Conservation (phyloP, 129 eudicot genomes). For the Pseudognaphalium luteoalbum region DNA sequence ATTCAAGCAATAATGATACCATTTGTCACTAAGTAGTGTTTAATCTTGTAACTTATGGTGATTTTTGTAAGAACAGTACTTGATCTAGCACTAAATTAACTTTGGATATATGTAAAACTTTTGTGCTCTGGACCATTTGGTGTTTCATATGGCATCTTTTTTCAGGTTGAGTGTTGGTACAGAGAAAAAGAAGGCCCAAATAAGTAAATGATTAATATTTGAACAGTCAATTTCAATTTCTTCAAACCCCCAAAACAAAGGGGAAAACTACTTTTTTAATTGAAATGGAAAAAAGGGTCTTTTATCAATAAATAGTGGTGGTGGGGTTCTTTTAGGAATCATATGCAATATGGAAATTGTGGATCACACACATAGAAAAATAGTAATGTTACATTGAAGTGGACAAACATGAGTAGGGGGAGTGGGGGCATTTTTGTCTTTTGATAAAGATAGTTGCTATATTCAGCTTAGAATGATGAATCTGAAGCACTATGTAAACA, state of each 20-base stretch:
- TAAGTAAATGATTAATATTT: conserved; percentile 21
- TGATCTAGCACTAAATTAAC: not conserved
- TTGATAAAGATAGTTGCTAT: not conserved
- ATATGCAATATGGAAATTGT: conserved; percentile 28
- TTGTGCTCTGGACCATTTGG: not conserved
- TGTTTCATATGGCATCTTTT: not conserved
- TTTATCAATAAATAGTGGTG: conserved; percentile 33
- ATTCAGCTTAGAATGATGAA: not conserved
- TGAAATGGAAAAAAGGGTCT: conserved; percentile 22
- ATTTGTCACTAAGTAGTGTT: too few relatives aligned
- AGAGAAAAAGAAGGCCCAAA: not conserved
- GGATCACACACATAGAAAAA: conserved; percentile 31
- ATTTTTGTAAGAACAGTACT: too few relatives aligned
- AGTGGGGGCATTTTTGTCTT: conserved; percentile 41
- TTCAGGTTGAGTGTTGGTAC: not conserved
- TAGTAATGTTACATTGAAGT: conserved; percentile 36
- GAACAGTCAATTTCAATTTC: conserved; percentile 22
- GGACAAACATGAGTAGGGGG: conserved; percentile 25
- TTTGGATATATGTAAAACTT: not conserved
- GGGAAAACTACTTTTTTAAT: conserved; percentile 18
- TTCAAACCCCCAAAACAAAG: conserved; percentile 33
- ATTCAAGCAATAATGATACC: too few relatives aligned
- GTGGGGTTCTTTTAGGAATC: conserved; percentile 38
- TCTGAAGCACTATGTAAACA: not conserved
- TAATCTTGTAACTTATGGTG: too few relatives aligned